Conservation (phyloP, 1,139 yeast species). For the Taphrina deformans region DNA sequence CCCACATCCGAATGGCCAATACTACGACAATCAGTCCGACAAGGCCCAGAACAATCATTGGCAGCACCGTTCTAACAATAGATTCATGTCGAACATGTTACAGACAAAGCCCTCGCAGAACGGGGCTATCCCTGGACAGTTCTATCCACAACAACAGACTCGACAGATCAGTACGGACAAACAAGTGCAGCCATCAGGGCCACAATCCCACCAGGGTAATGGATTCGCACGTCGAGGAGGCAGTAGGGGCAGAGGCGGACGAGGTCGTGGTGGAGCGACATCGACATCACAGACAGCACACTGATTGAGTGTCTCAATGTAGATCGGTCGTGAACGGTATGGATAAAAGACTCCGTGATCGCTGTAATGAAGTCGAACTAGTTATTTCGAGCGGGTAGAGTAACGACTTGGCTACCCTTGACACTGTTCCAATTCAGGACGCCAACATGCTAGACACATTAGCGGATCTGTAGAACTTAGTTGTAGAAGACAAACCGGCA, state of each 20-base stretch:
- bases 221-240: slow-evolving; percentile 33
- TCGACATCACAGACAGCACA: neutral
- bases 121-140: neutral
- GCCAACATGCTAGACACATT: slow-evolving; percentile 57
- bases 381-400: slow-evolving; percentile 31
- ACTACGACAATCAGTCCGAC: neutral
- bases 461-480: neutral
- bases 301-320: no score
- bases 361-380: no score
- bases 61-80: slow-evolving; percentile 25
- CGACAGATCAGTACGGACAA: neutral
- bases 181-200: neutral
- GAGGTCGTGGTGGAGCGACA: slow-evolving; percentile 12
- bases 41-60: slow-evolving; percentile 6
- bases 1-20: slow-evolving; percentile 8
- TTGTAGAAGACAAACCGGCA: slow-evolving; percentile 53
- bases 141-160: slow-evolving; percentile 6
- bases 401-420: slow-evolving; percentile 33
- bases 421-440: slow-evolving; percentile 54
- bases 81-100: slow-evolving; percentile 22
- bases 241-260: slow-evolving; percentile 31
- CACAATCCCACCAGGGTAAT: neutral
- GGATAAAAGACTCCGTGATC: no score
- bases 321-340: no score
- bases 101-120: neutral